Conservation (phyloP, 2,329 filamentous ascomycete species). For the Paecilomyces sp. region DNA sequence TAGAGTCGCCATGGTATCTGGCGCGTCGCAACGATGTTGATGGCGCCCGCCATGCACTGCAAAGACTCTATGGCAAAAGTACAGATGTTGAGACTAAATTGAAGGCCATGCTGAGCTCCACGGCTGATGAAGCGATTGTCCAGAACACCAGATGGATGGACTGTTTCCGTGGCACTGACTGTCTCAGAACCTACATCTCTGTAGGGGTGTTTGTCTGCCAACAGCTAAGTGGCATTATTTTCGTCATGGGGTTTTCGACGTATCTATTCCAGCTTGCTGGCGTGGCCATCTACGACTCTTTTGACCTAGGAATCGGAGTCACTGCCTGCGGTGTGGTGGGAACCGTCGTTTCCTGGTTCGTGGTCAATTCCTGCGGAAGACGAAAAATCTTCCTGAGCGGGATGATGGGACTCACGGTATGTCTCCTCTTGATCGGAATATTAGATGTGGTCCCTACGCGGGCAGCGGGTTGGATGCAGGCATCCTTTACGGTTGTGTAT, state of each 20-base stretch:
- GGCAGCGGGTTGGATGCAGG: slow-evolving; percentile 28
- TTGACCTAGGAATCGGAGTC: slow-evolving; percentile 28
- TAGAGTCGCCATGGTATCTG: slow-evolving; percentile 10
- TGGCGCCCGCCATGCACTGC: slow-evolving; percentile 5
- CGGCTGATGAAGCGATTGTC: background rate
- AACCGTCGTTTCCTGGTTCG: slow-evolving; percentile 24
- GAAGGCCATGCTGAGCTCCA: background rate
- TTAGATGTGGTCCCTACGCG: slow-evolving; percentile 24
- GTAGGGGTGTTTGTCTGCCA: slow-evolving; percentile 40
- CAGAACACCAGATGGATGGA: slow-evolving; percentile 13
- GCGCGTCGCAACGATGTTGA: slow-evolving; percentile 6
- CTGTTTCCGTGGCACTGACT: slow-evolving; percentile 34
- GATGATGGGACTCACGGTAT: slow-evolving; percentile 20
- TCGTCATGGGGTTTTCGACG: slow-evolving; percentile 37
- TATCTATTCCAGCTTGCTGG: slow-evolving; percentile 41
- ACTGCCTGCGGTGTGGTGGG: slow-evolving; percentile 29
- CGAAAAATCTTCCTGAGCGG: slow-evolving; percentile 25
- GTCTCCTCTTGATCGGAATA: slow-evolving; percentile 31
- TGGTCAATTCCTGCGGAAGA: slow-evolving; percentile 26
- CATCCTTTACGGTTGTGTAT: slow-evolving; percentile 30
- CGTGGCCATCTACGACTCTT: slow-evolving; percentile 22
- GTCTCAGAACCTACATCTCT: slow-evolving; percentile 34
- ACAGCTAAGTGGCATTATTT: slow-evolving; percentile 35
- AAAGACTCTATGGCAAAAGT: slow-evolving; percentile 5
- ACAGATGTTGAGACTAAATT: slow-evolving; percentile 1